phyloP scores from a whole-genome alignment of 2,329 filamentous ascomycete species.

The Verticillium tricorpus region DNA sequence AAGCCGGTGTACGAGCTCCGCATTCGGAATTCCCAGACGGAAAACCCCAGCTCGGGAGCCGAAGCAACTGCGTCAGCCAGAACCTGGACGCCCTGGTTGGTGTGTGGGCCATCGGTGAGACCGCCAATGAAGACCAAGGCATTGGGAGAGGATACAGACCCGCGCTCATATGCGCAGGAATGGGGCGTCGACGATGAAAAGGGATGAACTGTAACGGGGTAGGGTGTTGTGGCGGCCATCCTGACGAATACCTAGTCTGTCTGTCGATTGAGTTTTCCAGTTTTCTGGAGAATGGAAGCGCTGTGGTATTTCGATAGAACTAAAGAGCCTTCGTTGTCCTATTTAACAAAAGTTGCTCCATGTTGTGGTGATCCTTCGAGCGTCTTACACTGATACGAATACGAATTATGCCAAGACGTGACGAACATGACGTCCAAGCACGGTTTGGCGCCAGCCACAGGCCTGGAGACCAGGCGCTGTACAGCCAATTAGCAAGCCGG shows the following conservation, averaged over 20 bases:
- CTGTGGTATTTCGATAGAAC: too few species aligned
- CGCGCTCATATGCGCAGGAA: conserved; percentile 43
- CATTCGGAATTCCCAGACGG: conserved; percentile 52
- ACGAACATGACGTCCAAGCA: not conserved
- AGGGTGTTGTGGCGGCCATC: conserved; percentile 19
- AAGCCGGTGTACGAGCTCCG: conserved; percentile 49
- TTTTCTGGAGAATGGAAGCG: not conserved
- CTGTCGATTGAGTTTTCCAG: not conserved
- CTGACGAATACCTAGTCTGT: not conserved
- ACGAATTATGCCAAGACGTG: not conserved
- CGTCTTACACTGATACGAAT: not conserved
- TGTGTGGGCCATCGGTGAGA: conserved; percentile 64
- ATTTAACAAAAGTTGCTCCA: too few species aligned
- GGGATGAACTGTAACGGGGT: conserved; percentile 38
- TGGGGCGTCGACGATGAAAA: conserved; percentile 33
- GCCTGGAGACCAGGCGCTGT: too few species aligned
- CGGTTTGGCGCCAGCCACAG: not conserved
- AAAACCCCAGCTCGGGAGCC: conserved; percentile 34
- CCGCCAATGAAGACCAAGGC: conserved; percentile 67
- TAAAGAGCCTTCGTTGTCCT: too few species aligned
- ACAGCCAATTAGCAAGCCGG: too few species aligned
- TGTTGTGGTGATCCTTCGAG: not conserved
- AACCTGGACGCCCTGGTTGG: conserved; percentile 49
- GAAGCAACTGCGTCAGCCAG: conserved; percentile 38
- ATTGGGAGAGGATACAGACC: conserved; percentile 38